Conservation (phyloP, 2,329 filamentous ascomycete species). For the Alternaria angustiovoidea region DNA sequence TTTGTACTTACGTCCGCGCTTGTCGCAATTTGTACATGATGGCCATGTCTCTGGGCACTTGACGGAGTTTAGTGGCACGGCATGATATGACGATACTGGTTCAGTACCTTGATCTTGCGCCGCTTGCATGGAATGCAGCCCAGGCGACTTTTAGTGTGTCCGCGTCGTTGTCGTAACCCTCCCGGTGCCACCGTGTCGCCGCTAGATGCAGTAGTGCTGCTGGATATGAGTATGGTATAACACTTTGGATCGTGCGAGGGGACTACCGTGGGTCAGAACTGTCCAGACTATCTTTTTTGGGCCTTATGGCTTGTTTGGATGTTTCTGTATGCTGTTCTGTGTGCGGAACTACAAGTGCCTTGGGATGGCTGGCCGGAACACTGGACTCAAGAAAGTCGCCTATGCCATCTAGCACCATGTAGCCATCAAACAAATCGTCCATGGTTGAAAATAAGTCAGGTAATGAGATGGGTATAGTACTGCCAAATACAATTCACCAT, state of each 20-base stretch:
- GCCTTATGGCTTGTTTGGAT: background rate
- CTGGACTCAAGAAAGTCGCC: constrained; percentile 10
- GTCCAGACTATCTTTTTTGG: background rate
- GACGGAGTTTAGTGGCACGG: background rate
- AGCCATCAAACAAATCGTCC: constrained; percentile 31
- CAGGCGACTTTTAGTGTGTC: constrained; percentile 73
- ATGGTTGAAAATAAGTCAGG: background rate
- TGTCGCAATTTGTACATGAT: constrained; percentile 49
- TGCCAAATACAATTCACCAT: background rate
- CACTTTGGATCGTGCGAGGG: background rate
- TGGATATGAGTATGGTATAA: background rate
- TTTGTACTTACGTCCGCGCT: constrained; percentile 32
- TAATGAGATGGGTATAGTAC: background rate
- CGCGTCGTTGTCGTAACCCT: constrained; percentile 26
- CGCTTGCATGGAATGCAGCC: constrained; percentile 72
- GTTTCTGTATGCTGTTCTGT: background rate
- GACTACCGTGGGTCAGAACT: constrained; percentile 6
- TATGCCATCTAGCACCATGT: constrained; percentile 21
- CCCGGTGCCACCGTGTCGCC: background rate
- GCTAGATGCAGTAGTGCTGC: background rate
- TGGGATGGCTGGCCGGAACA: background rate
- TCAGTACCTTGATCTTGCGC: constrained; percentile 72
- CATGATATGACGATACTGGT: background rate
- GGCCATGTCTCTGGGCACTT: constrained; percentile 53
- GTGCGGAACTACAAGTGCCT: background rate